Evolutionary conservation across 148 eudicot genomes (phyloP).

Genomic region (Rhododendron vialii): DNA sequence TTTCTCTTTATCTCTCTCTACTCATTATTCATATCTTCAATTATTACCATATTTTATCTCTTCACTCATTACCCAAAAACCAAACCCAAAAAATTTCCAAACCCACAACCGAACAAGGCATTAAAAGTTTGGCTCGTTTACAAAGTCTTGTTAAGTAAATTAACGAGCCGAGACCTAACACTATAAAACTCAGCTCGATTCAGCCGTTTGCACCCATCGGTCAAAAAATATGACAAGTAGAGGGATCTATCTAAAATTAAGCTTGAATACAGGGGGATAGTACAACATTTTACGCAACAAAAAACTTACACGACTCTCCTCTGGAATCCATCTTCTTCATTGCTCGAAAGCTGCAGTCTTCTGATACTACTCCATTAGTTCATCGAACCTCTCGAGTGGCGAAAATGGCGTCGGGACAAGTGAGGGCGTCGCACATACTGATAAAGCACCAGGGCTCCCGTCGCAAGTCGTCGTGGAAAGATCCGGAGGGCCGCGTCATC

Average conservation of each 20-base stretch:
- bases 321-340: not conserved
- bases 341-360: not conserved
- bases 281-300: not conserved
- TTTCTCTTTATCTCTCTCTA: no score
- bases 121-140: no score
- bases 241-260: not conserved
- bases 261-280: not conserved
- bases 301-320: not conserved
- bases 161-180: no score
- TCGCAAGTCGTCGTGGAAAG: constrained; percentile 89
- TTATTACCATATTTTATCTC: no score
- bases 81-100: no score
- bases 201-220: not conserved
- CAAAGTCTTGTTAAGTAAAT: no score
- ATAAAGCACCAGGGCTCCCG: constrained; percentile 91
- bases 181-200: not conserved
- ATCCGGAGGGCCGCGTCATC: constrained; percentile 78
- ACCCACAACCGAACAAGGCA: no score
- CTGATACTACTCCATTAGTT: no score
- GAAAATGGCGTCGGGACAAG: constrained; percentile 62
- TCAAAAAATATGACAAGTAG: not conserved
- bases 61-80: no score
- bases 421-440: constrained; percentile 85
- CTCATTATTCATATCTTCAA: no score
- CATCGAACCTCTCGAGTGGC: not conserved